A percentile compares a stretch with the other conserved stretches of the same genome.
Evolutionary conservation across 2,329 filamentous ascomycete genomes (phyloP).

Genomic region (Phaeosphaeriaceae sp.): DNA sequence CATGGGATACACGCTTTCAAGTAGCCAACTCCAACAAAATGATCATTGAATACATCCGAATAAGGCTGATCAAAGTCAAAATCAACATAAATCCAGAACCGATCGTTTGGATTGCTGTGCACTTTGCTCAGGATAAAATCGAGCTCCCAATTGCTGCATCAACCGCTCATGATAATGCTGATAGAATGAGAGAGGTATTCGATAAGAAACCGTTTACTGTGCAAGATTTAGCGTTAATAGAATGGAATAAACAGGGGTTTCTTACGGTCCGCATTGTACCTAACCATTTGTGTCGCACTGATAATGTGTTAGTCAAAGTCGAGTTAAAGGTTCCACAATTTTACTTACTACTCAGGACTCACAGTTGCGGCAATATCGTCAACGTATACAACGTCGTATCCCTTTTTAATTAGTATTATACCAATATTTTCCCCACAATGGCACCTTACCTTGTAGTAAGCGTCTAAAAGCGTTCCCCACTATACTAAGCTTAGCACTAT

Average conservation of each 20-base stretch:
- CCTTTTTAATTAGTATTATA: constrained; percentile 6
- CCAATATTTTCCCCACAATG: background rate
- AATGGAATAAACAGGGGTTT: background rate
- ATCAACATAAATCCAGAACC: too few relatives aligned
- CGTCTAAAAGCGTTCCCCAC: constrained; percentile 15
- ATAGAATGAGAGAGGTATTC: constrained; percentile 11
- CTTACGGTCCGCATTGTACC: constrained; percentile 18
- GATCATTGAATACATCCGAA: too few relatives aligned
- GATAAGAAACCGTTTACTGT: constrained; percentile 14
- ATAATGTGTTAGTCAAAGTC: background rate
- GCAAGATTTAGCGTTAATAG: background rate
- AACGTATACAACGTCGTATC: constrained; percentile 23
- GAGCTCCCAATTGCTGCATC: background rate
- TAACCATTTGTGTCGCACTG: constrained; percentile 22
- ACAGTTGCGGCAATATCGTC: constrained; percentile 23
- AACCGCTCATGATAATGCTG: background rate
- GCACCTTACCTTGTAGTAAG: constrained; percentile 15
- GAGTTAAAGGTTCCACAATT: background rate
- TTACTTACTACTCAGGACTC: constrained; percentile 20
- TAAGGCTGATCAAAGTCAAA: too few relatives aligned
- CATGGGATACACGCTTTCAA: too few relatives aligned
- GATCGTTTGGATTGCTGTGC: too few relatives aligned
- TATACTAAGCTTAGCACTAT: background rate
- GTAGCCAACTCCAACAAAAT: too few relatives aligned
- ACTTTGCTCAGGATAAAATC: too few relatives aligned